phyloP scores from a whole-genome alignment of 192 early-diverging fungal genomes.

The Backusella tarrabulga region DNA sequence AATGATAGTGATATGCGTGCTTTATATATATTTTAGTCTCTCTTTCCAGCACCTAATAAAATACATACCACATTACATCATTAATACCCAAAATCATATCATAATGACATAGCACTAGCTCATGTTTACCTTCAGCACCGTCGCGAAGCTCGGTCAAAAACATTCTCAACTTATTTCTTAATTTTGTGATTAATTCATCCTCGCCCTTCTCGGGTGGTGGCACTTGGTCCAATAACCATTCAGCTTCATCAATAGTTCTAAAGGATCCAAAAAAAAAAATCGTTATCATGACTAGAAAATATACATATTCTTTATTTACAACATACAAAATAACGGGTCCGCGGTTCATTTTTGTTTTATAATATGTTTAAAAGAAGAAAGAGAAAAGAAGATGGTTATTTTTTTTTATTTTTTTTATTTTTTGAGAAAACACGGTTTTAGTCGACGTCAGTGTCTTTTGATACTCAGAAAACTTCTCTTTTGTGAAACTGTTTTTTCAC shows the following conservation, averaged over 20 bases:
- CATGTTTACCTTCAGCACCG: slow-evolving; percentile 28
- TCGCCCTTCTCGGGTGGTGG: slow-evolving; percentile 36
- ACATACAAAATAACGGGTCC: slow-evolving; percentile 24
- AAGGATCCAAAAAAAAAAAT: background rate
- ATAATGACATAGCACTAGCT: background rate
- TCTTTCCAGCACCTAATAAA: slow-evolving; percentile 4
- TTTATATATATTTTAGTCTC: slow-evolving; percentile 1
- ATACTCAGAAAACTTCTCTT: background rate
- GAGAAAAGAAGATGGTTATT: background rate
- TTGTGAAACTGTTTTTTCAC: background rate
- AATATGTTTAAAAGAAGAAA: background rate
- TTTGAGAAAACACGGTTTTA: background rate
- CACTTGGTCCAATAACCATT: slow-evolving; percentile 35
- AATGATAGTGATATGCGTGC: background rate
- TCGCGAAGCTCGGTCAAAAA: slow-evolving; percentile 24
- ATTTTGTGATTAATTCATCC: slow-evolving; percentile 28
- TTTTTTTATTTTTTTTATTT: background rate
- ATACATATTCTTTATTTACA: background rate
- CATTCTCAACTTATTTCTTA: slow-evolving; percentile 23
- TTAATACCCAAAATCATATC: background rate
- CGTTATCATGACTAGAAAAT: background rate
- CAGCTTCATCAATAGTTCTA: slow-evolving; percentile 40
- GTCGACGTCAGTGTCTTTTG: background rate
- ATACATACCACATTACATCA: background rate
- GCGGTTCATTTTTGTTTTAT: slow-evolving; percentile 12